Evolutionary conservation across 1,284 basidiomycete genomes (phyloP).

Genomic region (Trichosporon faecale): DNA sequence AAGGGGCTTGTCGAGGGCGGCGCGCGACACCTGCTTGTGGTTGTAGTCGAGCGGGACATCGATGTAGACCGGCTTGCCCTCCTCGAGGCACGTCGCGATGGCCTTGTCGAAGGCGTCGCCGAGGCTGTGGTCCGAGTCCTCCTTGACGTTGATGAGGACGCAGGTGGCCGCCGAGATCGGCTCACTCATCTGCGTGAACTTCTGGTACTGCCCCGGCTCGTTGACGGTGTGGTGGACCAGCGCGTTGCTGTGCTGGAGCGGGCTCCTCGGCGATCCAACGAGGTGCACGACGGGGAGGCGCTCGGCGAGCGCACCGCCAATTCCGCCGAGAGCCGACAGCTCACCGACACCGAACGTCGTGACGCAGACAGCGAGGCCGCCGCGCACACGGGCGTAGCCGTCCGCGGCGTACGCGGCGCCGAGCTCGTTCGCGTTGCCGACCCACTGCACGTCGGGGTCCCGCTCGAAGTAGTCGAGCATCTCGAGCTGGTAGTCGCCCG

Average conservation of each 20-base stretch:
- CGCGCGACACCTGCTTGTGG: slow-evolving; percentile 59
- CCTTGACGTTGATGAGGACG: slow-evolving; percentile 57
- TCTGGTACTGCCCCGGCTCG: slow-evolving; percentile 18
- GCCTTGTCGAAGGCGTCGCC: slow-evolving; percentile 72
- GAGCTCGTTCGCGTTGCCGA: slow-evolving; percentile 87
- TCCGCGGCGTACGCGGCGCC: slow-evolving; percentile 89
- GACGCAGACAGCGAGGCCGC: slow-evolving; percentile 67
- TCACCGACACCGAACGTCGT: slow-evolving; percentile 87
- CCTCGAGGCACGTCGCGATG: slow-evolving; percentile 60
- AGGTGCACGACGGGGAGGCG: slow-evolving; percentile 89
- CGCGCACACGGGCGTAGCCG: slow-evolving; percentile 84
- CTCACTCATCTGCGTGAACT: slow-evolving; percentile 64
- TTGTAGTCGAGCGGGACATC: slow-evolving; percentile 83
- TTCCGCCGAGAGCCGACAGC: slow-evolving; percentile 66
- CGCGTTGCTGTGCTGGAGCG: slow-evolving; percentile 68
- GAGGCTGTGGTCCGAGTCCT: slow-evolving; percentile 54
- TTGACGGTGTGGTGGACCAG: slow-evolving; percentile 53
- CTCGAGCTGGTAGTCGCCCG: slow-evolving; percentile 89
- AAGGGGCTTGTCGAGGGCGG: slow-evolving; percentile 11
- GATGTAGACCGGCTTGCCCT: slow-evolving; percentile 84
- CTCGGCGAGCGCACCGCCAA: slow-evolving; percentile 63
- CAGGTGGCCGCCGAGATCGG: slow-evolving; percentile 72
- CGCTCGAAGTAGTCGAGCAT: slow-evolving; percentile 76
- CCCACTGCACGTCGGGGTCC: slow-evolving; percentile 74
- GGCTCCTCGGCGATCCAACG: slow-evolving; percentile 82